Evolutionary conservation across 2,329 filamentous ascomycete species (phyloP).

Genomic region (Leptodontidium sp.): DNA sequence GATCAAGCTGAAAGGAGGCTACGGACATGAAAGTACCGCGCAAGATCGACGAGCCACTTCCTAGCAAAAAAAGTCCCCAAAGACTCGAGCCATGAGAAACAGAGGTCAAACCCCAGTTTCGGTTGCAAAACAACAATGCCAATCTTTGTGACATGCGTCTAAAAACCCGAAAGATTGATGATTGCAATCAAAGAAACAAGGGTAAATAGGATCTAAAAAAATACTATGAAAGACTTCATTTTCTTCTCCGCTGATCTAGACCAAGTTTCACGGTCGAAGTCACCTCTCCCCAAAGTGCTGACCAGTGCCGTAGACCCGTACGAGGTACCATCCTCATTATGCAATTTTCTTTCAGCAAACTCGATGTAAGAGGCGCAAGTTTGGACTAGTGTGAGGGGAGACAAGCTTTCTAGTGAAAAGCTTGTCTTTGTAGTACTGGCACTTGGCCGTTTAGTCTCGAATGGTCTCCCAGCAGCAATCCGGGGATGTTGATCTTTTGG

Average conservation of each 20-base stretch:
- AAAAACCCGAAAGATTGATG: background rate
- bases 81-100: background rate
- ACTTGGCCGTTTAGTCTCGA: background rate
- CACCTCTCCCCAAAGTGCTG: background rate
- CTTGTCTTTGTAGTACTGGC: background rate
- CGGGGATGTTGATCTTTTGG: no score
- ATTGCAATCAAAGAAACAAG: background rate
- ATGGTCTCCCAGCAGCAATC: background rate
- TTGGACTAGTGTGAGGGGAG: background rate
- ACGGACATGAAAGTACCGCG: background rate
- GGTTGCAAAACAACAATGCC: background rate
- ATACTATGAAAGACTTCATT: background rate
- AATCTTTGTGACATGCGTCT: background rate
- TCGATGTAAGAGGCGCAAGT: background rate
- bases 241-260: background rate
- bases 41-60: background rate
- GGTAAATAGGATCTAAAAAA: background rate
- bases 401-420: conserved; percentile 3
- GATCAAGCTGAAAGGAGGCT: no score
- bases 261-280: no score
- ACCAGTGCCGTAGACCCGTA: background rate
- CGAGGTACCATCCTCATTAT: background rate
- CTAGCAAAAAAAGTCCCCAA: background rate
- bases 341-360: background rate
- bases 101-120: background rate